phyloP scores from a whole-genome alignment of 306 rosid species.

The Lotus japonicus region DNA sequence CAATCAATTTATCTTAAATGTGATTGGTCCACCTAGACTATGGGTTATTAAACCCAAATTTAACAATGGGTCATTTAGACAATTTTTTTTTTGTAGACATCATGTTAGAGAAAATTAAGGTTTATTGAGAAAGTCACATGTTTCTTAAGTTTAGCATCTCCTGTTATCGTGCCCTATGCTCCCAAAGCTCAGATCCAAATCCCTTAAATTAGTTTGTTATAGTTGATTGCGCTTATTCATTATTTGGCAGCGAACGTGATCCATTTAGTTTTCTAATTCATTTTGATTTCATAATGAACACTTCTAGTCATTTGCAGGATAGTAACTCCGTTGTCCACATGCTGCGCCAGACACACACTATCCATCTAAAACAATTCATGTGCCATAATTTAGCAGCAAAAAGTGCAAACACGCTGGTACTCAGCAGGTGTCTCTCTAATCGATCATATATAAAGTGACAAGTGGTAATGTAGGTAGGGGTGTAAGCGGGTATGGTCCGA shows the following conservation, averaged over 20 bases:
- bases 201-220: neutral
- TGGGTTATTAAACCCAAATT: too few species aligned
- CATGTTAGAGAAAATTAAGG: too few species aligned
- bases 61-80: too few species aligned
- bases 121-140: neutral
- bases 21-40: too few species aligned
- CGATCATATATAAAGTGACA: neutral
- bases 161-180: neutral
- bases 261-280: neutral
- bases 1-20: too few species aligned
- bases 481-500: too few species aligned
- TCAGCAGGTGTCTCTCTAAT: neutral
- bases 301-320: conserved; percentile 3
- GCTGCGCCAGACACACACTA: conserved; percentile 2
- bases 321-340: neutral
- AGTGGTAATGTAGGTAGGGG: too few species aligned
- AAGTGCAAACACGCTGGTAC: neutral
- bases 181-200: conserved; percentile 26
- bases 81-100: too few species aligned
- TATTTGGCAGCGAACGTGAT: neutral
- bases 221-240: conserved; percentile 12
- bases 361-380: neutral
- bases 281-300: conserved; percentile 10
- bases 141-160: conserved; percentile 11
- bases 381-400: neutral